These are phyloP conservation scores for Epichloe scottii DNA, from an alignment of 2,329 filamentous ascomycete genomes.

Conservation along the genomic window DNA sequence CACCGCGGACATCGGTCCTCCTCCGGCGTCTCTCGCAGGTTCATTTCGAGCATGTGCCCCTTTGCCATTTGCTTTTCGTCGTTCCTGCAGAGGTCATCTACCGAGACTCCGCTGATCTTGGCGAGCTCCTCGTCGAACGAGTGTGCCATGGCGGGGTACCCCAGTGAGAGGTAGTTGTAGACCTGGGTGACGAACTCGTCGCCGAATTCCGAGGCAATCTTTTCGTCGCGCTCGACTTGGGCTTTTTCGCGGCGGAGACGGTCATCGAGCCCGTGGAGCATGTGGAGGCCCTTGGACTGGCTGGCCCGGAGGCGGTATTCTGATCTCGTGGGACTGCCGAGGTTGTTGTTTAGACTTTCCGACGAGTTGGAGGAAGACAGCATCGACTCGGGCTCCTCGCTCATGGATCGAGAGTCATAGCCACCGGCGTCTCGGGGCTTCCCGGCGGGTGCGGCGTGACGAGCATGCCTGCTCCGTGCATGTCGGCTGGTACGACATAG, in stretches of 20 bases:
- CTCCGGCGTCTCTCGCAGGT: constrained; percentile 27
- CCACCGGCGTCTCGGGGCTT: constrained; percentile 30
- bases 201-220: constrained; percentile 55
- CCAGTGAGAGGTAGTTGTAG: constrained; percentile 90
- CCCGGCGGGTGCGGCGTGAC: constrained; percentile 33
- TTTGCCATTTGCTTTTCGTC: constrained; percentile 50
- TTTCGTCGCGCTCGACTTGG: constrained; percentile 36
- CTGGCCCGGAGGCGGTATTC: constrained; percentile 17
- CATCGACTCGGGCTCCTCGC: constrained; percentile 26
- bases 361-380: constrained; percentile 14
- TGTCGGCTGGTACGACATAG: constrained; percentile 28
- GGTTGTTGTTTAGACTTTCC: constrained; percentile 7
- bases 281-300: constrained; percentile 32
- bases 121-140: constrained; percentile 75
- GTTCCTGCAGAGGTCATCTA: constrained; percentile 58
- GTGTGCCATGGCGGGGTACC: constrained; percentile 76
- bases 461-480: constrained; percentile 36
- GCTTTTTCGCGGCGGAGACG: constrained; percentile 36
- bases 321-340: constrained; percentile 8
- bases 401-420: constrained; percentile 25
- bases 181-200: constrained; percentile 87
- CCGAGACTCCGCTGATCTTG: constrained; percentile 60
- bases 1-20: constrained; percentile 56
- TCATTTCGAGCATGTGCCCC: constrained; percentile 59
- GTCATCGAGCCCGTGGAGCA: constrained; percentile 39